Conservation (phyloP, 106 monocot genomes). For the Vanilla planifolia region DNA sequence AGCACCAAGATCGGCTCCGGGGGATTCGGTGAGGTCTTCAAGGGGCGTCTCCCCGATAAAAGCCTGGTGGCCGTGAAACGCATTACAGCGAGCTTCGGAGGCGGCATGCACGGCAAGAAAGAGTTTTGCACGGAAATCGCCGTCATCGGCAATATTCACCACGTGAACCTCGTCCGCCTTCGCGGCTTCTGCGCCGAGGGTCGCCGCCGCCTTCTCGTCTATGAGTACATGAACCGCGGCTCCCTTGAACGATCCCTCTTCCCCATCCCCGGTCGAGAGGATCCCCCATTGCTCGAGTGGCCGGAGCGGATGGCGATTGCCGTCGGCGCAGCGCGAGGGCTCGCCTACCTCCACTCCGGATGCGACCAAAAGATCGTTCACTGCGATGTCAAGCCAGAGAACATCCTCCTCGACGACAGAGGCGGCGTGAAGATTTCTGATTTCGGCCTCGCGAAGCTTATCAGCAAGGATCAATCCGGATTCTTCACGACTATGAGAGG, state of each 20-base stretch:
- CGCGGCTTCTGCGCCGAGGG: slow-evolving; percentile 75
- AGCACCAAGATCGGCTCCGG: slow-evolving; percentile 60
- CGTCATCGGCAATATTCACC: slow-evolving; percentile 82
- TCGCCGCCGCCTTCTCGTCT: slow-evolving; percentile 58
- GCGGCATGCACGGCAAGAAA: slow-evolving; percentile 52
- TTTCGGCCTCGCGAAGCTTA: slow-evolving; percentile 85
- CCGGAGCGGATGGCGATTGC: slow-evolving; percentile 61
- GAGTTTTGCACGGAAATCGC: slow-evolving; percentile 95
- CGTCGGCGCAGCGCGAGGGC: slow-evolving; percentile 73
- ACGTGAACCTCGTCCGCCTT: slow-evolving; percentile 84
- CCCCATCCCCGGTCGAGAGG: slow-evolving; percentile 12
- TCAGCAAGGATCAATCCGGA: slow-evolving; percentile 64
- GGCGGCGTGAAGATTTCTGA: slow-evolving; percentile 75
- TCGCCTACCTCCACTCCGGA: slow-evolving; percentile 80
- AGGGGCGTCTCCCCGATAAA: slow-evolving; percentile 52
- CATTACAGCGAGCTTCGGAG: slow-evolving; percentile 27
- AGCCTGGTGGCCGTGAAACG: slow-evolving; percentile 63
- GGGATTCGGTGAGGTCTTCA: slow-evolving; percentile 80
- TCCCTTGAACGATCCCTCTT: slow-evolving; percentile 74
- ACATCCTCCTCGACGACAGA: slow-evolving; percentile 70
- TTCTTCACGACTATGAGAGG: slow-evolving; percentile 88
- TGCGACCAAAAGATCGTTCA: slow-evolving; percentile 84
- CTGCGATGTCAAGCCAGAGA: slow-evolving; percentile 98
- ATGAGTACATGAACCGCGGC: slow-evolving; percentile 89
- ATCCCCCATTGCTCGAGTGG: slow-evolving; percentile 23